phyloP scores from a whole-genome alignment of 768 basidiomycete species.

The Cyclocybe cylindracea region DNA sequence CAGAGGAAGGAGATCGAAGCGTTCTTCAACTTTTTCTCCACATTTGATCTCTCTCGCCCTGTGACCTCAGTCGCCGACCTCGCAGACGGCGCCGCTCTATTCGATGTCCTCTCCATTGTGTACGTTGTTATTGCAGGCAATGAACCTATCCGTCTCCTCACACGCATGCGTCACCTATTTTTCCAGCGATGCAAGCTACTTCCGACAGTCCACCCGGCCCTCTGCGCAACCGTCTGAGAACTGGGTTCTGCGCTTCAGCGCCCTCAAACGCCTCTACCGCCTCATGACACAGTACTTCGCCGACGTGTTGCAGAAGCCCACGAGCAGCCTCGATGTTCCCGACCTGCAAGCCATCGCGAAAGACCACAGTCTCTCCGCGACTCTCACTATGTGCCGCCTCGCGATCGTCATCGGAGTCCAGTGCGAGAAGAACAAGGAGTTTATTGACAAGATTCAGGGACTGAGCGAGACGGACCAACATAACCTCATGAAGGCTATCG shows the following conservation, averaged over 20 bases:
- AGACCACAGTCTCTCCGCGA: constrained; percentile 63
- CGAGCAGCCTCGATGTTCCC: constrained; percentile 79
- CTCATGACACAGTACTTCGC: constrained; percentile 88
- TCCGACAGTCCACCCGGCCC: constrained; percentile 60
- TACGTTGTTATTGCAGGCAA: constrained; percentile 37
- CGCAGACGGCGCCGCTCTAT: constrained; percentile 76
- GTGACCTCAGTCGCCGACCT: constrained; percentile 69
- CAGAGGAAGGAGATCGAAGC: constrained; percentile 71
- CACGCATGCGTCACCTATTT: background rate
- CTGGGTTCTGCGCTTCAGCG: constrained; percentile 85
- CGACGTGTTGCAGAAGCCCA: constrained; percentile 80
- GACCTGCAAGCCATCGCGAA: constrained; percentile 87
- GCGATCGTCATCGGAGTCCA: constrained; percentile 88
- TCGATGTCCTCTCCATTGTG: constrained; percentile 76
- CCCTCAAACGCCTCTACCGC: constrained; percentile 83
- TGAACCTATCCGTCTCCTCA: background rate
- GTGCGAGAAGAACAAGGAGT: constrained; percentile 84
- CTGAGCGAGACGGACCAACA: constrained; percentile 85
- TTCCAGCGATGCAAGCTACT: constrained; percentile 76
- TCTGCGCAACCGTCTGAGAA: constrained; percentile 73
- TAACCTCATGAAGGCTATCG: constrained; percentile 90
- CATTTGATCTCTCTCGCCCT: constrained; percentile 67
- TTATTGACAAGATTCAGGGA: constrained; percentile 87
- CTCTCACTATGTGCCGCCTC: constrained; percentile 75
- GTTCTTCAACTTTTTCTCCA: constrained; percentile 79